These are phyloP conservation scores for Xerocomellus chrysenteron DNA, from an alignment of 768 basidiomycete genomes.

Conservation along the genomic window DNA sequence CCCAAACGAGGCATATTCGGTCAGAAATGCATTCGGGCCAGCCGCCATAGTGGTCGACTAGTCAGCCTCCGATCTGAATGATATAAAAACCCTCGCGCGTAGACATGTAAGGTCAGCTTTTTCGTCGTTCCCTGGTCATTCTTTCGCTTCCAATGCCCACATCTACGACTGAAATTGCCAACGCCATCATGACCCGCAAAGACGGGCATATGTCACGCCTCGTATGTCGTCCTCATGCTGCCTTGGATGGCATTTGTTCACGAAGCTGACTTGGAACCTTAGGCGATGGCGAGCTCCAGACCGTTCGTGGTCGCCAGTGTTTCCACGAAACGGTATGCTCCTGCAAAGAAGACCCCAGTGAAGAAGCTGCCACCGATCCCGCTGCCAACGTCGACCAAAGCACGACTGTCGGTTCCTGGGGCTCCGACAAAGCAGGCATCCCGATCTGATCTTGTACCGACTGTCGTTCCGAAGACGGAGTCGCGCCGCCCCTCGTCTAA, in stretches of 20 bases:
- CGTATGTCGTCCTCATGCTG: not conserved
- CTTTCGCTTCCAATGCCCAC: not conserved
- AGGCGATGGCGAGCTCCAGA: not conserved
- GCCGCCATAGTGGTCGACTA: not conserved
- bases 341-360: not conserved
- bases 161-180: not conserved
- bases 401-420: not conserved
- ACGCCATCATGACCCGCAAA: not conserved
- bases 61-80: not conserved
- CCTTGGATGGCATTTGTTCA: no score
- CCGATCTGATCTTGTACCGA: not conserved
- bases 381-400: no score
- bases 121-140: not conserved
- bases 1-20: not conserved
- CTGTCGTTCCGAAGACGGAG: not conserved
- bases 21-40: not conserved
- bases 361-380: not conserved
- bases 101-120: not conserved
- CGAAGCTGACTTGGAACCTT: not conserved
- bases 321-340: not conserved
- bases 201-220: no score
- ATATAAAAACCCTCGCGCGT: not conserved
- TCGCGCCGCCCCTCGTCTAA: not conserved
- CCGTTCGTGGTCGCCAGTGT: slow-evolving; percentile 13
- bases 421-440: not conserved